Base-by-base conservation (phyloP, 768 basidiomycete genomes). In the Termitomyces sp. region DNA sequence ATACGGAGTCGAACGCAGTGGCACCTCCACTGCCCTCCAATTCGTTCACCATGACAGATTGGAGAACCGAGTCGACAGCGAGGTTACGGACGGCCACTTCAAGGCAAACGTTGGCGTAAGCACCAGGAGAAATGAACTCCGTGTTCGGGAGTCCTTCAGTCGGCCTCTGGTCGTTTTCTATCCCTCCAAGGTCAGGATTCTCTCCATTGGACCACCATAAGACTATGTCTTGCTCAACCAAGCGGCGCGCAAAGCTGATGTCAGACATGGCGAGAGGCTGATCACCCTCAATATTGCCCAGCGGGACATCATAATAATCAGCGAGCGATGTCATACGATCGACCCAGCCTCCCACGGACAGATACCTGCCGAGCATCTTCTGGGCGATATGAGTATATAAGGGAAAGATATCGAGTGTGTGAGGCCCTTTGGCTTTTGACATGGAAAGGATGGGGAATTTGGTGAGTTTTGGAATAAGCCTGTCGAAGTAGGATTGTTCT, bases 141-240 rank as follows among this genome's bases (percentile, higher is more conserved):
- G 93, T 91, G 58, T 85, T 87, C 13, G 86, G 84, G 26, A 92
- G 74, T 45, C 95, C 94, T 58, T 92, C 90, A 1, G 80, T 73
- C 0, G 85, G 82, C 47, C 87, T 80, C 54, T 81, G 81, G 70
- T 98, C 96, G 48, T 92, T 85, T 68, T 99, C 94, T 51, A 88
- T 81, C 4, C 97, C 97, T 34, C 97, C 97, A 0, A 98, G 79
- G 72, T 99, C 97, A 3, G 97, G 95, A 20, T 82, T 82, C 31
- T 92, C 85, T 4, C 87, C 84, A 2, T 88, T 81, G 9, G 97
- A 96, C 97, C 97, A 99, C 97, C 97, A 99, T 3, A 99, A 77
- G 3, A 98, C 78, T 66, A 92, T 85, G 65, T 98, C 97, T 61
- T 98, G 92, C 48, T 87, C 85, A 31, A 88, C 75, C 54, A 98